phyloP scores from a whole-genome alignment of 768 basidiomycete genomes.

The Rhizopogon roseolus region DNA sequence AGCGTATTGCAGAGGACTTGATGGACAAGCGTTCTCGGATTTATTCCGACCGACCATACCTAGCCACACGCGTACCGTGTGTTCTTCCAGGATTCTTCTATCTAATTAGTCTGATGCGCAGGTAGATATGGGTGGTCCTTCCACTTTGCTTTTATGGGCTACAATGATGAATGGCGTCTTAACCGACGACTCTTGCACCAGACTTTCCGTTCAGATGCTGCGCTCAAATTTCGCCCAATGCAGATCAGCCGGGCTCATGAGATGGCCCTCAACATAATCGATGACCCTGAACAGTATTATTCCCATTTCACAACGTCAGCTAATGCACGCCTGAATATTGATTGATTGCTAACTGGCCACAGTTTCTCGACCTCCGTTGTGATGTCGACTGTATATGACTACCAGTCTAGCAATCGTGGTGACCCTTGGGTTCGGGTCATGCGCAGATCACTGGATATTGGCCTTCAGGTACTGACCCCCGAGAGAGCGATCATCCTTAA shows the following conservation, averaged over 20 bases:
- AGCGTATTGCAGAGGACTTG: no score
- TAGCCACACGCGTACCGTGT: background rate
- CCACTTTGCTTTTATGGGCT: background rate
- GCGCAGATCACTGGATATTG: background rate
- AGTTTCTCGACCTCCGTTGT: background rate
- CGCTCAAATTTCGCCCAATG: background rate
- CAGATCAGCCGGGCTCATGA: background rate
- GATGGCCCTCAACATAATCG: no score
- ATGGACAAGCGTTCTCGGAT: no score
- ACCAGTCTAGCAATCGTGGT: constrained; percentile 5
- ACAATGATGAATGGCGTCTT: background rate
- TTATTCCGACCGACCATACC: constrained; percentile 1
- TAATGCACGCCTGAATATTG: constrained; percentile 8
- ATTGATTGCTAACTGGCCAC: constrained; percentile 10
- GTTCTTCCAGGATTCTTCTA: background rate
- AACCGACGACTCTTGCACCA: background rate
- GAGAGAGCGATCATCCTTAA: constrained; percentile 5
- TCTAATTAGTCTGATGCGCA: background rate
- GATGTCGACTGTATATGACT: constrained; percentile 11
- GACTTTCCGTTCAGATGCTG: background rate
- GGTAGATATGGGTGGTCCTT: constrained; percentile 1
- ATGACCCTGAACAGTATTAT: no score
- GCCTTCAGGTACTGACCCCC: background rate
- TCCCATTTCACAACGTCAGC: constrained; percentile 1
- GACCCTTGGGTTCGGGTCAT: constrained; percentile 7